Evolutionary conservation across 1,284 basidiomycete species (phyloP).

Genomic region (Rhodotorula sp.): DNA sequence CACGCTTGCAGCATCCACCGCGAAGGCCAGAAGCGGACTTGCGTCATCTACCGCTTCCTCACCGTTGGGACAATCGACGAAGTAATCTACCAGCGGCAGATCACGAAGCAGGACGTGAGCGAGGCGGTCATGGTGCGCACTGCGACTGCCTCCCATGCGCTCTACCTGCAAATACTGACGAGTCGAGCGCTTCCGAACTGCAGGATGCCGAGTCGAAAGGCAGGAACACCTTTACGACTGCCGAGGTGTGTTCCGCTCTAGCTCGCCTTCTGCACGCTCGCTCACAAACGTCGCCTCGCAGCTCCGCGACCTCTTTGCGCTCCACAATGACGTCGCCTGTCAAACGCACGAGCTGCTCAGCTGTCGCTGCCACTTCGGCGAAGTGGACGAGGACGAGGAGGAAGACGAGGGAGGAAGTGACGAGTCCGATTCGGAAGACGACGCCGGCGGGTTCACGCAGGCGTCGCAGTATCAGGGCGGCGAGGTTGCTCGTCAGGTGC

Average conservation of each 20-base stretch:
- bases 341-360: constrained; percentile 72
- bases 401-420: constrained; percentile 37
- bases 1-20: constrained; percentile 32
- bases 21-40: constrained; percentile 86
- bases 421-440: constrained; percentile 47
- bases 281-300: constrained; percentile 44
- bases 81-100: constrained; percentile 66
- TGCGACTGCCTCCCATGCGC: background rate
- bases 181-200: constrained; percentile 19
- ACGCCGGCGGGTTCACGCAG: constrained; percentile 62
- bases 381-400: constrained; percentile 8
- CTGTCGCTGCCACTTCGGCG: constrained; percentile 44
- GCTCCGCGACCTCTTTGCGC: constrained; percentile 86
- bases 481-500: constrained; percentile 34
- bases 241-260: constrained; percentile 62
- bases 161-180: too few species aligned
- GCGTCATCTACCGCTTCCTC: constrained; percentile 73
- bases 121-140: constrained; percentile 55
- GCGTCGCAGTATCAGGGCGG: constrained; percentile 65
- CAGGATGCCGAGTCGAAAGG: constrained; percentile 26
- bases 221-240: constrained; percentile 76
- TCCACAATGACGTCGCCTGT: constrained; percentile 76
- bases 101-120: constrained; percentile 86
- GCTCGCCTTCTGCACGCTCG: background rate
- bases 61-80: constrained; percentile 54